phyloP scores from a whole-genome alignment of 768 basidiomycete species.

The Trametes punicea region DNA sequence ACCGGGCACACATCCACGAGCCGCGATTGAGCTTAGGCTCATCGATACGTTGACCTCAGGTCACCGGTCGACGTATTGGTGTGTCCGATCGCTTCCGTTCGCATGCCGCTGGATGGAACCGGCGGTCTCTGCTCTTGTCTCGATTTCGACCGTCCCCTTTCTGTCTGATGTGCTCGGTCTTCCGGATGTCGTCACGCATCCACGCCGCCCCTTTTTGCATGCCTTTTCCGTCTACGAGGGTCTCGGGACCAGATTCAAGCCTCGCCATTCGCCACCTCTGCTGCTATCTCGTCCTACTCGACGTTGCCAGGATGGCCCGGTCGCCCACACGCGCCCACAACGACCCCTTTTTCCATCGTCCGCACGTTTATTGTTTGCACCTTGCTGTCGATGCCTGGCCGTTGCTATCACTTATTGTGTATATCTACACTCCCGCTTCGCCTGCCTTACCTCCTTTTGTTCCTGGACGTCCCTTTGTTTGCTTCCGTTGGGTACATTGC shows the following conservation, averaged over 20 bases:
- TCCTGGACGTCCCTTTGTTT: constrained; percentile 11
- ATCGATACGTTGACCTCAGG: neutral
- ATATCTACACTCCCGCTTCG: constrained; percentile 6
- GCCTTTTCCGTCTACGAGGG: constrained; percentile 4
- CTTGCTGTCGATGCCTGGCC: constrained; percentile 10
- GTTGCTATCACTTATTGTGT: constrained; percentile 18
- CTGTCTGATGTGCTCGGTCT: constrained; percentile 8
- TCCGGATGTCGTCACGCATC: neutral
- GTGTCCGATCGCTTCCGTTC: constrained; percentile 1
- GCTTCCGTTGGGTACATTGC: constrained; percentile 2
- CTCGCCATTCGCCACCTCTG: neutral
- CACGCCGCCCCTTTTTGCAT: neutral
- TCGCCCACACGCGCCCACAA: constrained; percentile 14
- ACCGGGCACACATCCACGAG: neutral
- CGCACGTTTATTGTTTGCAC: constrained; percentile 15
- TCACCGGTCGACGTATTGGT: constrained; percentile 5
- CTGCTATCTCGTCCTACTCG: neutral
- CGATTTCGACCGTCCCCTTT: constrained; percentile 6
- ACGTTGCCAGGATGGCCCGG: neutral
- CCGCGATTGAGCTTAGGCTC: constrained; percentile 2
- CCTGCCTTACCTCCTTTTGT: constrained; percentile 1
- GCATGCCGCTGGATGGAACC: neutral
- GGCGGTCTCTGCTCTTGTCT: constrained; percentile 1
- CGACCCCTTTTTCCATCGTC: constrained; percentile 1
- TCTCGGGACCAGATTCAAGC: constrained; percentile 3